A percentile compares a stretch with the other conserved stretches of the same genome.
These are phyloP conservation scores for Tilletia setariae DNA, from an alignment of 1,284 basidiomycete genomes.

Conservation along the genomic window DNA sequence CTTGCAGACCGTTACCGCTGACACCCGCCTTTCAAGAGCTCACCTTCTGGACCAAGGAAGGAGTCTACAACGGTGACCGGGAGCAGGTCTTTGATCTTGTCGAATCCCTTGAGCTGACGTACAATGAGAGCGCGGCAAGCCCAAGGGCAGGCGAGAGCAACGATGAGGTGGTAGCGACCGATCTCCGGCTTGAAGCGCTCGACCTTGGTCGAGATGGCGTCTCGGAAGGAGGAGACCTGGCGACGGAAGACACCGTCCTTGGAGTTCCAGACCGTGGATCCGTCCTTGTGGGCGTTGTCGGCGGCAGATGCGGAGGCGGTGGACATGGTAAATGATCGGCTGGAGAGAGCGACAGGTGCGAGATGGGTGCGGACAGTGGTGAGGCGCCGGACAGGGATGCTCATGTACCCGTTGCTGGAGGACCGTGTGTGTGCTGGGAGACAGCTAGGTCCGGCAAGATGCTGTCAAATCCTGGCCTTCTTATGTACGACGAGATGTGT, in stretches of 20 bases:
- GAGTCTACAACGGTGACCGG: conserved; percentile 67
- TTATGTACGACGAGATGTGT: too few species aligned
- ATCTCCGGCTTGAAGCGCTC: conserved; percentile 76
- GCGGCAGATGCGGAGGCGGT: background rate
- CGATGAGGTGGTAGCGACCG: conserved; percentile 60
- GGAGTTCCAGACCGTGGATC: conserved; percentile 63
- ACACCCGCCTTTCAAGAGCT: background rate
- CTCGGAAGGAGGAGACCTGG: conserved; percentile 69
- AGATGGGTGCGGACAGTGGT: too few species aligned
- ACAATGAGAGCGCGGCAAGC: conserved; percentile 86
- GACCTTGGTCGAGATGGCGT: conserved; percentile 62
- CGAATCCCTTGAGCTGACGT: conserved; percentile 84
- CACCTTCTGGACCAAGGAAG: conserved; percentile 66
- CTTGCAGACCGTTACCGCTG: background rate
- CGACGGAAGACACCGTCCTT: conserved; percentile 81
- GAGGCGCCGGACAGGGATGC: too few species aligned
- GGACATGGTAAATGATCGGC: background rate
- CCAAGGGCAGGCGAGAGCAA: conserved; percentile 66
- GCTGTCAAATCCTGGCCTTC: too few species aligned
- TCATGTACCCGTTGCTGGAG: too few species aligned
- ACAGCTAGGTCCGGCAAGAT: too few species aligned
- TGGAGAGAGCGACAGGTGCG: background rate
- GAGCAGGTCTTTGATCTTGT: conserved; percentile 71
- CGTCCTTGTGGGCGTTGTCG: conserved; percentile 16
- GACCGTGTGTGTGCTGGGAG: too few species aligned